Evolutionary conservation across 2,329 filamentous ascomycete genomes (phyloP).

Genomic region (Aspergillus unguis): DNA sequence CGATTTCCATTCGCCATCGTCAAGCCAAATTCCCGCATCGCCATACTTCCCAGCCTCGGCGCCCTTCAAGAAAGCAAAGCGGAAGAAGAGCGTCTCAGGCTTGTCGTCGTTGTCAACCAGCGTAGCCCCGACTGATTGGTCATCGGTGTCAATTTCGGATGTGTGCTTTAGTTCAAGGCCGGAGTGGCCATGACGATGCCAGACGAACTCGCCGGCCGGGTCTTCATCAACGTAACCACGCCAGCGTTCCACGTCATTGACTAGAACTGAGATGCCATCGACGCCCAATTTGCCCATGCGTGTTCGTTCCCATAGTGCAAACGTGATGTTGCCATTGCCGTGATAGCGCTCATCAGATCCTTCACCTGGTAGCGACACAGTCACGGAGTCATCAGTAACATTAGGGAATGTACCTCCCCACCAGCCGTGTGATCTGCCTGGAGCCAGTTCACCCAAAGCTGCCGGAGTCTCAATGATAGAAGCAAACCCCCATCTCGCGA

Average conservation of each 20-base stretch:
- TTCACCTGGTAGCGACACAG: conserved; percentile 43
- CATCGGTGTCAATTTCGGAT: conserved; percentile 24
- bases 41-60: conserved; percentile 40
- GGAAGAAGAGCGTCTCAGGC: conserved; percentile 45
- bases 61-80: conserved; percentile 46
- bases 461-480: conserved; percentile 77
- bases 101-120: conserved; percentile 23
- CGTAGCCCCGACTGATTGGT: conserved; percentile 3
- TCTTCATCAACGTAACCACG: conserved; percentile 54
- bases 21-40: conserved; percentile 39
- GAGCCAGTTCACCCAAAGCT: conserved; percentile 56
- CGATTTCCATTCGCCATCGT: conserved; percentile 36
- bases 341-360: conserved; percentile 27
- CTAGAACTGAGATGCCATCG: conserved; percentile 58
- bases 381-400: conserved; percentile 48
- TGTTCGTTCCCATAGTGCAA: conserved; percentile 41
- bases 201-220: conserved; percentile 48
- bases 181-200: conserved; percentile 44
- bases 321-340: conserved; percentile 47
- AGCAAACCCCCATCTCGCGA: conserved; percentile 92
- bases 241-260: conserved; percentile 64
- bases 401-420: conserved; percentile 49
- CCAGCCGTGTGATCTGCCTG: conserved; percentile 42
- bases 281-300: conserved; percentile 40
- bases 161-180: conserved; percentile 35